Percentiles rank a stretch among this genome's conserved stretches.
Conservation (phyloP, 164 flowering plant genomes). For the Vitis cinerea region DNA sequence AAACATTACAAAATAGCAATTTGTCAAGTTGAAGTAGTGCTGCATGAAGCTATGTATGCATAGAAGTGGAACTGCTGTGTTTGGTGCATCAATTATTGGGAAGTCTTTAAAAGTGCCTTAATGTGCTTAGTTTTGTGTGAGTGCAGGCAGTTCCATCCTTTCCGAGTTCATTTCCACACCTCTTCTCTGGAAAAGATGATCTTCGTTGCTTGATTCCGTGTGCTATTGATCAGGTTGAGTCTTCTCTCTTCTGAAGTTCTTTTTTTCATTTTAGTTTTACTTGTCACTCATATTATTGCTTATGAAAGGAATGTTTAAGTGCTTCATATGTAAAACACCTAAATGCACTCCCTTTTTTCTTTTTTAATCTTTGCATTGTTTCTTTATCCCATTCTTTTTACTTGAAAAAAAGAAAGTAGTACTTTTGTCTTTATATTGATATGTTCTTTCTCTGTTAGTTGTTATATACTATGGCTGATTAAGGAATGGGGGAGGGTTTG, state of each 20-base stretch:
- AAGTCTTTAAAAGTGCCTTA: not conserved
- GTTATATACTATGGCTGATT: too few species aligned
- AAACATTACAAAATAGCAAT: not conserved
- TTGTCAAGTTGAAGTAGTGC: not conserved
- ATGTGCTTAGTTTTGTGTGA: slow-evolving; percentile 16
- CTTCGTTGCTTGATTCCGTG: slow-evolving; percentile 96
- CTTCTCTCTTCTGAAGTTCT: not conserved
- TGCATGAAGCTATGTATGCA: too few species aligned
- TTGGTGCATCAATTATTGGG: not conserved
- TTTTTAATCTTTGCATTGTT: too few species aligned
- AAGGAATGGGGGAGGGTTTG: too few species aligned
- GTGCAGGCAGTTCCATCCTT: slow-evolving; percentile 96
- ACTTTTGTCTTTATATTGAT: not conserved
- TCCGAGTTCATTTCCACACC: slow-evolving; percentile 94
- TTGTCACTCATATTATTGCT: not conserved
- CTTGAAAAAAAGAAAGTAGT: not conserved
- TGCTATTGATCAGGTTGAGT: slow-evolving; percentile 91
- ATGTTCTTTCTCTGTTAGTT: too few species aligned
- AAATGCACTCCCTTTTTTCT: too few species aligned
- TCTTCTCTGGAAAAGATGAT: slow-evolving; percentile 68
- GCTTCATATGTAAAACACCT: not conserved
- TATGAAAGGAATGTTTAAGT: not conserved
- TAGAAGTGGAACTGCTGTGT: too few species aligned
- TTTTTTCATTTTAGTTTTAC: not conserved
- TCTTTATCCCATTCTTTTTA: not conserved